Evolutionary conservation across 345 rosid genomes (phyloP).

Genomic region (Populus davidiana): DNA sequence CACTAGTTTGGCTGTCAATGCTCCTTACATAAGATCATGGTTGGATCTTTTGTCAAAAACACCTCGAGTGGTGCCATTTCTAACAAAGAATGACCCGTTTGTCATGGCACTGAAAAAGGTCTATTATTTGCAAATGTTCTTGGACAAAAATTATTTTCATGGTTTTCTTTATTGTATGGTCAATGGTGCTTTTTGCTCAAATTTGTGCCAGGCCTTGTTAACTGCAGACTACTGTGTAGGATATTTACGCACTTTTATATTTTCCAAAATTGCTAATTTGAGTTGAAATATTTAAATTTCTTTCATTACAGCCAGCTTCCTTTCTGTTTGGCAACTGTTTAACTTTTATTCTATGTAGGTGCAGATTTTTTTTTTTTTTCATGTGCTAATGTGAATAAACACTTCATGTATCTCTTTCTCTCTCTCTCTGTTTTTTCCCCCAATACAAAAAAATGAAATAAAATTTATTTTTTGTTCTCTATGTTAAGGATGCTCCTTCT

Average conservation of each 20-base stretch:
- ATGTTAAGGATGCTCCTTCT: background rate
- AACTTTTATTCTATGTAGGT: background rate
- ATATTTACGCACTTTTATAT: background rate
- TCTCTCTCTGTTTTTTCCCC: background rate
- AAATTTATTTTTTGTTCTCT: background rate
- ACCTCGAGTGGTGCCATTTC: conserved; percentile 93
- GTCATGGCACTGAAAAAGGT: conserved; percentile 83
- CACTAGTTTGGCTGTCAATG: conserved; percentile 81
- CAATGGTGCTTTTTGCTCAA: background rate
- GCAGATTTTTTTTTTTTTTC: background rate
- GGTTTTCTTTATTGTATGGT: background rate
- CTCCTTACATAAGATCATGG: conserved; percentile 74
- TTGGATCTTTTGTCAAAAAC: conserved; percentile 80
- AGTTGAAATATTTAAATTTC: background rate
- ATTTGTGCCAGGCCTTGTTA: background rate
- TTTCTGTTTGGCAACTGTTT: no score
- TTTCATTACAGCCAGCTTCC: background rate
- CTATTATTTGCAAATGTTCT: conserved; percentile 3
- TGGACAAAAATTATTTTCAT: background rate
- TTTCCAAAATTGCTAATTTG: background rate
- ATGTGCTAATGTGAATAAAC: background rate
- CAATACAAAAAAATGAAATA: background rate
- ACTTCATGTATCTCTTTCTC: background rate
- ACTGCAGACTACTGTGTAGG: background rate
- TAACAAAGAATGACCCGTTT: conserved; percentile 82